A percentile compares a stretch with the other conserved stretches of the same genome.
phyloP scores from a whole-genome alignment of 139 green algal genomes.

The Chlamydomonas asymmetrica region DNA sequence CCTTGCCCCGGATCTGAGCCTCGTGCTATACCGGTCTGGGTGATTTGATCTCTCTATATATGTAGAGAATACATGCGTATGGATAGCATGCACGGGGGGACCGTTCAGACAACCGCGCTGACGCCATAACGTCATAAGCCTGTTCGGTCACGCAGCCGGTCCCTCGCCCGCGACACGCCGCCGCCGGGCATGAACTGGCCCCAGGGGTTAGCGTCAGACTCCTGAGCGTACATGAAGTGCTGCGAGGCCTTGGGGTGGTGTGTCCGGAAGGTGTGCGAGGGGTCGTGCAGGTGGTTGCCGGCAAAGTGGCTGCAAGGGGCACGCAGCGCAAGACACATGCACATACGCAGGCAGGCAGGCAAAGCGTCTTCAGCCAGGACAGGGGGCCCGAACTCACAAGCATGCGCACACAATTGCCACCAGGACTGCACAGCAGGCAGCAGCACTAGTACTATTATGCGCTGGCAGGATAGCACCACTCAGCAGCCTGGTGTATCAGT shows the following conservation, averaged over 20 bases:
- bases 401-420: neutral
- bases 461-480: no score
- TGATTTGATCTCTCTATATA: no score
- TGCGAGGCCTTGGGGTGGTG: conserved; percentile 19
- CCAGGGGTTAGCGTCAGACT: conserved; percentile 24
- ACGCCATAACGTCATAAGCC: conserved; percentile 18
- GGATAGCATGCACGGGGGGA: no score
- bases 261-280: conserved; percentile 22
- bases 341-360: neutral
- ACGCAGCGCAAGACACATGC: neutral
- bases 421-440: neutral
- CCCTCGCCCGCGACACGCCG: conserved; percentile 5
- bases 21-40: no score
- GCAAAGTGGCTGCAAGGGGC: neutral
- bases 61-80: no score
- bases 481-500: no score
- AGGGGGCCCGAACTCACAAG: neutral
- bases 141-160: conserved; percentile 18
- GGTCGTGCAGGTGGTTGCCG: neutral
- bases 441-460: neutral
- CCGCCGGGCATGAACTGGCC: conserved; percentile 15
- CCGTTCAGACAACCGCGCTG: no score
- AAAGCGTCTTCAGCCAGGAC: neutral
- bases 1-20: no score
- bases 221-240: conserved; percentile 4